Conservation (phyloP, 2,329 filamentous ascomycete species). For the Ophiosphaerella herpotricha region DNA sequence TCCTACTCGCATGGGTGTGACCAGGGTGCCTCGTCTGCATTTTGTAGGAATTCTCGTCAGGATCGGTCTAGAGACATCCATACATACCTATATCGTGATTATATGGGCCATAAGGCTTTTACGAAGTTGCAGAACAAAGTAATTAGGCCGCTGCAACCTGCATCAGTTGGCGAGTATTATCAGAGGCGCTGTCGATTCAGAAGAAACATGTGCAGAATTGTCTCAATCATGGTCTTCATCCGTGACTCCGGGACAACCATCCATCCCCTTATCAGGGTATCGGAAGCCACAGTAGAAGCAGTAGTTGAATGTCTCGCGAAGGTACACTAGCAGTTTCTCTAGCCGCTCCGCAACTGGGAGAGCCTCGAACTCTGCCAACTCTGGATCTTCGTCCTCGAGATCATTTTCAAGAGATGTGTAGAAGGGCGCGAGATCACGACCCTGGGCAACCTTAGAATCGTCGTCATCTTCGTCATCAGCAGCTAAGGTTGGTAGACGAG, state of each 20-base stretch:
- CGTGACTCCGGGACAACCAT: slow-evolving; percentile 83
- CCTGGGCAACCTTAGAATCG: slow-evolving; percentile 72
- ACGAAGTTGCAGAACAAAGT: no score
- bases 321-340: slow-evolving; percentile 65
- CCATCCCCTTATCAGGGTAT: slow-evolving; percentile 76
- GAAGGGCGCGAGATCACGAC: slow-evolving; percentile 56
- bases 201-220: not conserved
- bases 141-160: no score
- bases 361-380: slow-evolving; percentile 78
- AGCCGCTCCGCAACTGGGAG: slow-evolving; percentile 70
- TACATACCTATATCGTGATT: no score
- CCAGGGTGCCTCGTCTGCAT: no score
- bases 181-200: no score
- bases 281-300: slow-evolving; percentile 96
- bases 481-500: slow-evolving; percentile 62
- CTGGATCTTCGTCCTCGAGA: slow-evolving; percentile 76
- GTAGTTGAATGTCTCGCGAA: slow-evolving; percentile 75
- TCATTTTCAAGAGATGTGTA: slow-evolving; percentile 65
- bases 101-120: no score
- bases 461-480: slow-evolving; percentile 71
- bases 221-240: slow-evolving; percentile 79
- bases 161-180: no score
- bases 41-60: no score
- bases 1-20: no score
- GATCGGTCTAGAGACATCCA: no score